A percentile compares a stretch with the other conserved stretches of the same genome.
These are phyloP conservation scores for Plasmodium reichenowi DNA, from an alignment of 169 alveolate genomes.

Conservation along the genomic window DNA sequence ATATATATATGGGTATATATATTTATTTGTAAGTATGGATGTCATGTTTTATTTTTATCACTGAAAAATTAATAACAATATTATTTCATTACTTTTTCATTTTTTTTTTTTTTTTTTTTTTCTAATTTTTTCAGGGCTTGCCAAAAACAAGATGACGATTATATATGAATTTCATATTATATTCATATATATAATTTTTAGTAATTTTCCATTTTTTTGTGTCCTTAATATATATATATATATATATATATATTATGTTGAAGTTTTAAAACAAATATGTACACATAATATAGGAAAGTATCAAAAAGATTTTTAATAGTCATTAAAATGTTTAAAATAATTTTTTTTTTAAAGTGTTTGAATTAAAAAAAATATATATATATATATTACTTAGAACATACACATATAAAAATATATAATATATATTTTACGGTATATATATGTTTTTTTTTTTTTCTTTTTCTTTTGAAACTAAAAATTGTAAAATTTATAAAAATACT, in stretches of 20 bases:
- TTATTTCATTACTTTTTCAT: background rate
- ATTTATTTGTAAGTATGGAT: background rate
- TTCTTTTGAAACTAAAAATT: slow-evolving; percentile 3
- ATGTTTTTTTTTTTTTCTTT: too few species aligned
- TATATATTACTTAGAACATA: background rate
- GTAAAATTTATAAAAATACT: background rate
- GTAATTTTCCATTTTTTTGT: slow-evolving; percentile 43
- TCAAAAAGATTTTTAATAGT: slow-evolving; percentile 18
- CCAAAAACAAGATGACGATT: slow-evolving; percentile 68
- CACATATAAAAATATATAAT: background rate
- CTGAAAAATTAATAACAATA: too few species aligned
- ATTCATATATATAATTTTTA: slow-evolving; percentile 10
- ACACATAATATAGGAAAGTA: slow-evolving; percentile 8
- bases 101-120: slow-evolving; percentile 3
- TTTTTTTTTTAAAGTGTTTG: slow-evolving; percentile 51
- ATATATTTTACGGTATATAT: background rate
- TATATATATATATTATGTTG: background rate
- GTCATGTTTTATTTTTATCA: too few species aligned
- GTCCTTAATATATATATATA: slow-evolving; percentile 7
- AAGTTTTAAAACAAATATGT: slow-evolving; percentile 15
- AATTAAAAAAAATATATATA: slow-evolving; percentile 9
- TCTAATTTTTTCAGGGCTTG: slow-evolving; percentile 61
- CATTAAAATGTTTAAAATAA: slow-evolving; percentile 17
- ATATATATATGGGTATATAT: background rate
- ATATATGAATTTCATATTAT: slow-evolving; percentile 9